Conservation (phyloP, 1,139 yeast genomes). For the Candida sp. region DNA sequence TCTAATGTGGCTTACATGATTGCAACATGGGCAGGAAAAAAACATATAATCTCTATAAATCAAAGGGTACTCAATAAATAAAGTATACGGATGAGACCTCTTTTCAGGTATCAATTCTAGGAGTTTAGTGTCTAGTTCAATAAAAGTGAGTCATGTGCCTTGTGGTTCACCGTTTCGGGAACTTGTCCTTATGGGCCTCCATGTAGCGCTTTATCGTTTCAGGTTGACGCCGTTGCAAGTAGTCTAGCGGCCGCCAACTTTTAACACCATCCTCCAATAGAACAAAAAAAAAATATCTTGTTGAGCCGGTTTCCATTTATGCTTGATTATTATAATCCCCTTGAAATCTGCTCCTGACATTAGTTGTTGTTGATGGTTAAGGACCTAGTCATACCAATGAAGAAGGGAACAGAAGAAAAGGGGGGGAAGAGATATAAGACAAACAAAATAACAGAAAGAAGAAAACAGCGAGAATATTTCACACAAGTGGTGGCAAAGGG, state of each 20-base stretch:
- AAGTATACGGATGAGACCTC: not conserved
- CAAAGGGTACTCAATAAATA: not conserved
- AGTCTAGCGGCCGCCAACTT: slow-evolving; percentile 5
- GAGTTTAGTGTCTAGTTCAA: too few species aligned
- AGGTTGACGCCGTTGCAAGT: not conserved
- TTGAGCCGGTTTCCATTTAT: slow-evolving; percentile 4
- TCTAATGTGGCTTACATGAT: not conserved
- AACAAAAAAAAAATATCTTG: slow-evolving; percentile 4
- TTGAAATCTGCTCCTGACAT: slow-evolving; percentile 1
- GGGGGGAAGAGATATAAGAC: not conserved
- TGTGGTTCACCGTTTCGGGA: not conserved
- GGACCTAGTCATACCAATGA: too few species aligned
- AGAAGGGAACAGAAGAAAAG: not conserved
- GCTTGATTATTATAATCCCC: not conserved
- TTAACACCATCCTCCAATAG: slow-evolving; percentile 5
- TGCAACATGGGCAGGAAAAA: not conserved
- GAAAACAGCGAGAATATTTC: not conserved
- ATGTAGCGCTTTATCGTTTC: not conserved
- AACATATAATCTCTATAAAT: not conserved
- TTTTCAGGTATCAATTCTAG: too few species aligned
- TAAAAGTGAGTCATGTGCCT: too few species aligned
- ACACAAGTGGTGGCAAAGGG: not conserved
- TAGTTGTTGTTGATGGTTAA: not conserved
- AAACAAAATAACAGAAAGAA: not conserved
- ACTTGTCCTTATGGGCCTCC: not conserved